Evolutionary conservation across 2,329 filamentous ascomycete genomes (phyloP), one percentile per base, ranked within the genome.

Genomic region (Domatiomyces globalis): DNA sequence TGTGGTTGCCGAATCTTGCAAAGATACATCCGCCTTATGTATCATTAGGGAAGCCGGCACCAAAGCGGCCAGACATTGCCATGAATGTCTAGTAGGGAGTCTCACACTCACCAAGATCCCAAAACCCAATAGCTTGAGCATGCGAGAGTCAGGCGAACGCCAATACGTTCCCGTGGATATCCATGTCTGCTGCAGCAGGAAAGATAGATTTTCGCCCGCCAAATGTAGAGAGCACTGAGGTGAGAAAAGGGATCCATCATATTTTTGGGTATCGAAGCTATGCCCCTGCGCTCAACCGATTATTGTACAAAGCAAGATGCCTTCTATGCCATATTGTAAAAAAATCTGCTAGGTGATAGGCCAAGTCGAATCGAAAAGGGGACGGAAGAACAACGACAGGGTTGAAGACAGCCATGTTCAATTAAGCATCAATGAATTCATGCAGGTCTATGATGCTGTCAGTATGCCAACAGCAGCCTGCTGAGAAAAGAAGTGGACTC

Each of bases 341-440:
- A 39, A 39, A 5, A 5, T 7, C 33, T 10, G 33, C 12, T 15
- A 10, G 33, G 3, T 25, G 12, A 39, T 5, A 39, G 33, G 33
- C 33, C 33, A 39, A 15, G 33, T 15, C 8, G 29, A 25, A 25
- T 25, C 8, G 33, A 39, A 39, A 39, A 5, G 4, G 33, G 33
- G 9, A 2, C 2, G 10, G 33, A 15, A 15, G 33, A 15, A 39
- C 10, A 39, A 39, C 33, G 33, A 39, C 33, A 39, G 33, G 33
- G 33, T 39, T 15, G 33, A 39, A 39, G 33, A 10, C 33, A 39
- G 10, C 33, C 10, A 39, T 10, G 33, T 15, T 4, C 33, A 51
- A 43, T 66, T 68, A 87, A 55, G 81, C 81, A 66, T 85, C 83
- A 60, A 95, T 75, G 65, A 96, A 95, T 57, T 71, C 73, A 80